Evolutionary conservation across 176 grass and related monocot genomes (phyloP), one percentile per base, ranked within the genome.

Genomic region (Zizania latifolia): DNA sequence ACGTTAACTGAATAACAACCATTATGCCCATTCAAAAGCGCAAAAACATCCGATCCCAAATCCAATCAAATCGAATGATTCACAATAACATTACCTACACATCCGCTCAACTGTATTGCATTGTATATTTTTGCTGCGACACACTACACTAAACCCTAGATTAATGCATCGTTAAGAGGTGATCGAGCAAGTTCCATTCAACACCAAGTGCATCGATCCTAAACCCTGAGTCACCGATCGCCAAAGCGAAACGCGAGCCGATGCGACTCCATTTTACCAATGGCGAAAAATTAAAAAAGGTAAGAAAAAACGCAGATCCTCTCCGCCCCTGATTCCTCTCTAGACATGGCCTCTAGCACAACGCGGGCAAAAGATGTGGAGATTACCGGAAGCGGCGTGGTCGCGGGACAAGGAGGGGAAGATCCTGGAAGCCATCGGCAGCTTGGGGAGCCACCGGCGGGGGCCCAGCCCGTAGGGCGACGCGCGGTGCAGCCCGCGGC

Each of bases 401-500:
- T 67, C 59, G 8, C 40, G 40, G 10, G 79, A 10, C 67, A 37
- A 4, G 50, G 58, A 11, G 38, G 74, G n/a, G 80, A 83, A 78
- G 41, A 83, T 79, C 27, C 69, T 83, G 2, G 86, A 88, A 17
- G 62, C 53, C 12, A 75, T 9, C 8, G 86, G 80, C n/a, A 50
- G 50, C 66, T 67, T 78, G 29, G 77, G 62, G 53, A 84, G 24
- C 77, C 56, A 76, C 10, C 76, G 80, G 41, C 80, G 72, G 11
- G 68, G 66, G 0, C 41, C 72, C 1, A 17, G 46, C 4, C 74
- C 81, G 81, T 91, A 91, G 59, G 89, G 85, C 60, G 85, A 68
- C 28, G 78, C 24, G 41, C 77, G 77, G 27, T 48, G 66, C 77
- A 80, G 26, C 62, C 71, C 72, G 58, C 73, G 89, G 60, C 73